phyloP scores from a whole-genome alignment of 2,329 filamentous ascomycete genomes.

The Verruconis gallopava region DNA sequence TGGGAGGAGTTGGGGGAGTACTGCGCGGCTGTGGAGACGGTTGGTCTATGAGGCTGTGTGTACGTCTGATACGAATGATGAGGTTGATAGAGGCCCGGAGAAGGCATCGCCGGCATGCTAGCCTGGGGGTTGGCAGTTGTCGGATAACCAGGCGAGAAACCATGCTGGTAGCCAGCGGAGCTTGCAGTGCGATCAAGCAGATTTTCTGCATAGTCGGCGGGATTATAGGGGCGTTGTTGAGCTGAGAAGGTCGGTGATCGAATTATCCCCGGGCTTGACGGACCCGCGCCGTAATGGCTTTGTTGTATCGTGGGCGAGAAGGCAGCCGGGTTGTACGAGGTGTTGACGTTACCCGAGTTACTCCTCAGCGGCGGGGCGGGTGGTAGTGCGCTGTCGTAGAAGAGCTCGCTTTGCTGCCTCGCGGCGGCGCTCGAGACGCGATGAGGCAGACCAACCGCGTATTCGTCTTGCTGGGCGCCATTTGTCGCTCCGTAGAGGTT shows the following conservation, averaged over 20 bases:
- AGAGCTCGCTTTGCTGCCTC: constrained; percentile 46
- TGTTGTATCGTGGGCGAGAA: constrained; percentile 41
- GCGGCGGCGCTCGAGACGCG: constrained; percentile 18
- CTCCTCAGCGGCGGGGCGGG: constrained; percentile 19
- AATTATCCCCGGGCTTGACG: constrained; percentile 23
- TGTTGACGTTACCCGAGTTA: constrained; percentile 15
- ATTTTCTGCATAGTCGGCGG: constrained; percentile 30
- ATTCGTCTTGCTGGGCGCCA: constrained; percentile 2
- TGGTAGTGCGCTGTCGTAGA: constrained; percentile 31
- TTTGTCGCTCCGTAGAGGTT: too few relatives aligned
- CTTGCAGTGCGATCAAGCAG: constrained; percentile 18
- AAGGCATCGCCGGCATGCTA: constrained; percentile 3
- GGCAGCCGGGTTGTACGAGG: constrained; percentile 49
- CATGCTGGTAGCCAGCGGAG: constrained; percentile 22
- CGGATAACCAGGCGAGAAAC: constrained; percentile 8
- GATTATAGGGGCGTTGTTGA: constrained; percentile 29
- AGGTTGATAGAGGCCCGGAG: constrained; percentile 1
- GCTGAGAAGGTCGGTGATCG: constrained; percentile 20
- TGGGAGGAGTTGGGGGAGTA: constrained; percentile 9
- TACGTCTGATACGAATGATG: constrained; percentile 6
- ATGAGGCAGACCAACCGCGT: background rate
- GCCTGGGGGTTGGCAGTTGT: background rate
- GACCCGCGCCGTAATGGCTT: constrained; percentile 9
- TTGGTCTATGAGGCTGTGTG: constrained; percentile 10
- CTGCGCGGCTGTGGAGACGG: constrained; percentile 10